Conservation (phyloP, 108 stramenopile species). For the Nitzschia sp. region DNA sequence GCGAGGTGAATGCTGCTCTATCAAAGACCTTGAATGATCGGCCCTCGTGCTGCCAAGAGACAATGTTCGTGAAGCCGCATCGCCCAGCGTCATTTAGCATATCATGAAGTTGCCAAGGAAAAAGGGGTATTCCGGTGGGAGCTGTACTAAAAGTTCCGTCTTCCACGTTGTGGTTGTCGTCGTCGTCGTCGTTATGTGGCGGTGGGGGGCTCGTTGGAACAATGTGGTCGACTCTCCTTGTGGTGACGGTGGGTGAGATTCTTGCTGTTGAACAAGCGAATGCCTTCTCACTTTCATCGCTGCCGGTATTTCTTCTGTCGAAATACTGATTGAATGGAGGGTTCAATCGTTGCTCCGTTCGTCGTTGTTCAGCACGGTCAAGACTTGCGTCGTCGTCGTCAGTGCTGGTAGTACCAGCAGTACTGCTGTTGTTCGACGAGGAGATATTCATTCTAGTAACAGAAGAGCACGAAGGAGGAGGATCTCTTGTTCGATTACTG, state of each 20-base stretch:
- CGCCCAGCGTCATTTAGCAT: constrained; percentile 48
- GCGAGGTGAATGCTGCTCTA: constrained; percentile 38
- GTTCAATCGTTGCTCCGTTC: background rate
- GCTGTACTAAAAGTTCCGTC: background rate
- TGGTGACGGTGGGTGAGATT: too few relatives aligned
- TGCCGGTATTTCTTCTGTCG: background rate
- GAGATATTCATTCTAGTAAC: too few relatives aligned
- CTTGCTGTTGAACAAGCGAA: too few relatives aligned
- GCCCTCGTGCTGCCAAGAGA: constrained; percentile 62
- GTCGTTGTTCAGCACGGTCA: too few relatives aligned
- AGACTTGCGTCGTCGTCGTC: too few relatives aligned
- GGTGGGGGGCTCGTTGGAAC: background rate
- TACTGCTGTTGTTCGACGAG: too few relatives aligned
- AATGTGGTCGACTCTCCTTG: background rate
- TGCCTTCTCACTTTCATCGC: background rate
- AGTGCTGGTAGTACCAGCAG: too few relatives aligned
- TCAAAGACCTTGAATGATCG: constrained; percentile 53
- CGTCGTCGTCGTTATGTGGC: background rate
- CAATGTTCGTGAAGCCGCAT: constrained; percentile 42
- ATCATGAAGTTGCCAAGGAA: constrained; percentile 70
- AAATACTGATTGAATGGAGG: background rate
- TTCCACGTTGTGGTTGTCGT: background rate
- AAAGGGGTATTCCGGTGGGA: constrained; percentile 10
- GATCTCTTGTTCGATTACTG: too few relatives aligned
- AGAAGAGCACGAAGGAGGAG: too few relatives aligned